Conservation (phyloP, 805 yeast genomes). For the Diddensiella caesifluorescens region DNA sequence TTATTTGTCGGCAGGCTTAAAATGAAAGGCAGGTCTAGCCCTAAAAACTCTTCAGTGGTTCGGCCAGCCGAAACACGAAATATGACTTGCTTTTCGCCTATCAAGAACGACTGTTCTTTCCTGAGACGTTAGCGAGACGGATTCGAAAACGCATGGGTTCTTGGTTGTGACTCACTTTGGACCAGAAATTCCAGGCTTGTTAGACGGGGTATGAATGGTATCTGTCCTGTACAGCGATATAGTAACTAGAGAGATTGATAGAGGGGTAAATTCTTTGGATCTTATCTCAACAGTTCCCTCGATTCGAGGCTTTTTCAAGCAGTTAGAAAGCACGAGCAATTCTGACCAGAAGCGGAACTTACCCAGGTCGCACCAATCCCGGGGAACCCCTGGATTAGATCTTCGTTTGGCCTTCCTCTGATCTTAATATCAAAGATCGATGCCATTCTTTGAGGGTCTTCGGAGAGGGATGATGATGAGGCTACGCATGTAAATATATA, state of each 20-base stretch:
- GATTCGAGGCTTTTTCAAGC: conserved; percentile 31
- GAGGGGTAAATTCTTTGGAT: conserved; percentile 25
- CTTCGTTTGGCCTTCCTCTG: conserved; percentile 37
- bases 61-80: conserved; percentile 24
- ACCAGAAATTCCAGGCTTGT: conserved; percentile 29
- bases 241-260: conserved; percentile 27
- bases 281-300: conserved; percentile 37
- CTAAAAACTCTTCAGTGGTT: conserved; percentile 24
- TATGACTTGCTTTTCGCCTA: conserved; percentile 30
- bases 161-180: conserved; percentile 17
- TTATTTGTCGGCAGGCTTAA: conserved; percentile 31
- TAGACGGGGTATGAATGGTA: conserved; percentile 31
- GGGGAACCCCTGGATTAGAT: conserved; percentile 38
- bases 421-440: conserved; percentile 24
- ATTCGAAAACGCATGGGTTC: neutral
- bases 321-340: neutral
- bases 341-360: conserved; percentile 12
- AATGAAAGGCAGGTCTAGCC: conserved; percentile 37
- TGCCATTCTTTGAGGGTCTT: no score
- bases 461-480: no score
- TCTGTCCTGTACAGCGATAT: conserved; percentile 38
- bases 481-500: no score
- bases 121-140: neutral
- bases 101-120: conserved; percentile 33
- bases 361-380: conserved; percentile 39